Evolutionary conservation across 306 rosid species (phyloP), one percentile per base, ranked within the genome.

Genomic region (Ceratonia siliqua): DNA sequence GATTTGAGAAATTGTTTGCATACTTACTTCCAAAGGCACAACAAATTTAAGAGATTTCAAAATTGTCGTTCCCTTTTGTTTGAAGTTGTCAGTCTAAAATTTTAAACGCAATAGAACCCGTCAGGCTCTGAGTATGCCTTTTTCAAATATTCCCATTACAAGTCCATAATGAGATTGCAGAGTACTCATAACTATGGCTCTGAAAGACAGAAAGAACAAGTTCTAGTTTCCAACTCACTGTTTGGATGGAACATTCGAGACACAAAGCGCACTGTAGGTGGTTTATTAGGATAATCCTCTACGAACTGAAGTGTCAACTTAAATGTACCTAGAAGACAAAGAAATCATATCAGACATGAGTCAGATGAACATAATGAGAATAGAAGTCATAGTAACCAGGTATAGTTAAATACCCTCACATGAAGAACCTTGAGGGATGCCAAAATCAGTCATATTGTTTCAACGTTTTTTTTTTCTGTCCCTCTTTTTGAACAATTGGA

Each of bases 191-290:
- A 41, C 13, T 27, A 11, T 1, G 18, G 58, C 15, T 14, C n/a
- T 46, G 28, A 33, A 73, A 12, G 54, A 62, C 10, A 1, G 17
- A 50, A 39, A 38, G 35, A 46, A 62, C 24, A 49, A 21, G 70
- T 28, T 20, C 32, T n/a, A 62, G 21, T 30, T 73, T 57, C 49
- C 9, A 53, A 86, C 99, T 90, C 78, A 94, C 99, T 94, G 64
- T 94, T 94, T 52, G 97, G 99, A 82, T 94, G 99, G 85, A 94
- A 94, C 99, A 94, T 94, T 63, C 96, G 88, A 69, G 99, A 94
- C 56, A 94, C 99, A 75, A 94, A 94, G 64, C 93, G 95, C 53
- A 94, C 99, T 20, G 88, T 90, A 21, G 99, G 99, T 13, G 97
- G 97, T 80, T 94, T 94, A 68, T 94, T 94, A 30, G 99, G 99